phyloP scores from a whole-genome alignment of 2,329 filamentous ascomycete genomes.

The Fusarium austroafricanum region DNA sequence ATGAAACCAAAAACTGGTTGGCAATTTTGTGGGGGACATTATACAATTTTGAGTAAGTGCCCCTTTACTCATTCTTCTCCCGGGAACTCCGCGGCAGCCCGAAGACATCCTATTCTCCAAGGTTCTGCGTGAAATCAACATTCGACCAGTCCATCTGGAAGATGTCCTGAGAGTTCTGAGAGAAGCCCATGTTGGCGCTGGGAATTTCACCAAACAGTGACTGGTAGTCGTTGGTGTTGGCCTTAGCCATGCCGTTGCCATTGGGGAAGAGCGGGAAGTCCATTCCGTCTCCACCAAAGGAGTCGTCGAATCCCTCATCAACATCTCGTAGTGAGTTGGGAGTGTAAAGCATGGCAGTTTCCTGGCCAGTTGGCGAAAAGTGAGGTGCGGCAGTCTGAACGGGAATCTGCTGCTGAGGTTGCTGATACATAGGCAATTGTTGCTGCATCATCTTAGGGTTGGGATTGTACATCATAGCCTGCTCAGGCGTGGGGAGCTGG shows the following conservation, averaged over 20 bases:
- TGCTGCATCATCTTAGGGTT: constrained; percentile 56
- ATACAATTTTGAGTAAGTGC: constrained; percentile 40
- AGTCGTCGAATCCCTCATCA: constrained; percentile 74
- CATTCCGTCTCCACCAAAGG: constrained; percentile 56
- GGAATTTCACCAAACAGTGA: constrained; percentile 63
- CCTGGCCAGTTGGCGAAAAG: constrained; percentile 76
- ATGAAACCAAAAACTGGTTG: constrained; percentile 37
- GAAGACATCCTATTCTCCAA: constrained; percentile 46
- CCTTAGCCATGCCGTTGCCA: constrained; percentile 43
- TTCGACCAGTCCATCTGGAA: constrained; percentile 60
- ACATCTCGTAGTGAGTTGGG: constrained; percentile 70
- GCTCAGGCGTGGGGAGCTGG: constrained; percentile 54
- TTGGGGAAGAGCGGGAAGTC: constrained; percentile 75
- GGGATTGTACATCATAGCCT: constrained; percentile 52
- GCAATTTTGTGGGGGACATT: constrained; percentile 33
- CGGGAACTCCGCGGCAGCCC: neutral
- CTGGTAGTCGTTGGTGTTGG: constrained; percentile 53
- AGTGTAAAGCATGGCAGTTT: constrained; percentile 76
- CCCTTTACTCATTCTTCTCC: constrained; percentile 15
- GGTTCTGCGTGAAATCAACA: constrained; percentile 49
- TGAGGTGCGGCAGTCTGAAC: constrained; percentile 57
- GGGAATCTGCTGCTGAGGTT: constrained; percentile 43
- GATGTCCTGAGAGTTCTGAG: constrained; percentile 64
- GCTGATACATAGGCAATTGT: constrained; percentile 53
- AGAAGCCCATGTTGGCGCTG: constrained; percentile 63